phyloP scores from a whole-genome alignment of 129 eudicot species.

The Flaveria linearis region DNA sequence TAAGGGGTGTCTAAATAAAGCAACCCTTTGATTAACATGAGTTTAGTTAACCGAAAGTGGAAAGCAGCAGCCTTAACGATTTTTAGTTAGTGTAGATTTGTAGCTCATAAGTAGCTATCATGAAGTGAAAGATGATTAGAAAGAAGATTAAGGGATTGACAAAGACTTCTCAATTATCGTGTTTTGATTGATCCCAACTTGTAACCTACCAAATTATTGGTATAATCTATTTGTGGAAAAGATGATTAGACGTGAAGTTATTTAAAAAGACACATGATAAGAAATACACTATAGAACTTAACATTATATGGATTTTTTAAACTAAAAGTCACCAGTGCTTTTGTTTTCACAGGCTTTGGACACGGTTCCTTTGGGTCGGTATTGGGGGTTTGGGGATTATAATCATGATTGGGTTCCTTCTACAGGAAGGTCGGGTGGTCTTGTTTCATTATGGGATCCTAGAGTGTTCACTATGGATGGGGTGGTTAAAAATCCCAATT shows the following conservation, averaged over 20 bases:
- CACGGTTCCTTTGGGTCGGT: no score
- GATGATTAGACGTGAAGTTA: not conserved
- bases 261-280: not conserved
- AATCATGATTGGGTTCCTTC: no score
- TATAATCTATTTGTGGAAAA: not conserved
- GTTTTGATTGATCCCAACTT: conserved; percentile 31
- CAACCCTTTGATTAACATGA: not conserved
- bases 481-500: no score
- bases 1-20: no score
- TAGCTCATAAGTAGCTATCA: conserved; percentile 32
- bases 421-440: no score
- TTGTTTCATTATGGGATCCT: no score
- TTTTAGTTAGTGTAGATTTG: conserved; percentile 8
- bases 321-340: no score
- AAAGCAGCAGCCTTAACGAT: not conserved
- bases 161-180: conserved; percentile 29
- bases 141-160: conserved; percentile 16
- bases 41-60: not conserved
- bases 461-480: no score
- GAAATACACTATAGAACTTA: not conserved
- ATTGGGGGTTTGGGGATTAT: no score
- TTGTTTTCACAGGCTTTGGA: no score
- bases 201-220: conserved; percentile 20
- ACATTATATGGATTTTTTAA: not conserved
- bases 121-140: conserved; percentile 27